These are phyloP conservation scores for Starmerella kuoi DNA, from an alignment of 805 yeast species.

Conservation along the genomic window DNA sequence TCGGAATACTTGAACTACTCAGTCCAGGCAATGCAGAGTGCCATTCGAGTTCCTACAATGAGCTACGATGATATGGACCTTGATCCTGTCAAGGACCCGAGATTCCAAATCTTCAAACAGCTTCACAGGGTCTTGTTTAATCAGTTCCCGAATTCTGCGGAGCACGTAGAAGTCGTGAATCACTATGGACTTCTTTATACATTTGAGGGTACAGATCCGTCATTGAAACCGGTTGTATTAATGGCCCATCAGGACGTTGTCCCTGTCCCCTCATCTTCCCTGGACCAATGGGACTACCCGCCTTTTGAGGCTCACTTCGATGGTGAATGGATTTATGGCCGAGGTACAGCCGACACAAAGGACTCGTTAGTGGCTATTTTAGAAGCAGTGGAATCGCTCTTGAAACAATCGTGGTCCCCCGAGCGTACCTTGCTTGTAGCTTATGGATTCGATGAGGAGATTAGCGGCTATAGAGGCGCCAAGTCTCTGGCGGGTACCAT, in stretches of 20 bases:
- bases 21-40: conserved; percentile 30
- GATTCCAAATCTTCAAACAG: conserved; percentile 35
- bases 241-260: conserved; percentile 77
- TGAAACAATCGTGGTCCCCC: conserved; percentile 44
- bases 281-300: conserved; percentile 49
- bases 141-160: conserved; percentile 42
- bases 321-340: conserved; percentile 55
- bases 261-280: conserved; percentile 50
- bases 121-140: conserved; percentile 40
- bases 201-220: conserved; percentile 44
- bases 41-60: conserved; percentile 58
- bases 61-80: conserved; percentile 41
- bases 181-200: conserved; percentile 51
- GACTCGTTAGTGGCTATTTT: conserved; percentile 52
- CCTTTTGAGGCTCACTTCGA: conserved; percentile 62
- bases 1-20: conserved; percentile 15
- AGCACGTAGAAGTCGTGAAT: conserved; percentile 43
- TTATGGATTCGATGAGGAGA: conserved; percentile 76
- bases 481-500: conserved; percentile 37
- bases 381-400: conserved; percentile 49
- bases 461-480: conserved; percentile 55
- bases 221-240: conserved; percentile 53
- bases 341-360: conserved; percentile 73
- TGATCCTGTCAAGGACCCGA: conserved; percentile 38
- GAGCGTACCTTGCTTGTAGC: conserved; percentile 51